phyloP scores from a whole-genome alignment of 2,329 filamentous ascomycete species.

The Phaeosphaeriaceae sp. region DNA sequence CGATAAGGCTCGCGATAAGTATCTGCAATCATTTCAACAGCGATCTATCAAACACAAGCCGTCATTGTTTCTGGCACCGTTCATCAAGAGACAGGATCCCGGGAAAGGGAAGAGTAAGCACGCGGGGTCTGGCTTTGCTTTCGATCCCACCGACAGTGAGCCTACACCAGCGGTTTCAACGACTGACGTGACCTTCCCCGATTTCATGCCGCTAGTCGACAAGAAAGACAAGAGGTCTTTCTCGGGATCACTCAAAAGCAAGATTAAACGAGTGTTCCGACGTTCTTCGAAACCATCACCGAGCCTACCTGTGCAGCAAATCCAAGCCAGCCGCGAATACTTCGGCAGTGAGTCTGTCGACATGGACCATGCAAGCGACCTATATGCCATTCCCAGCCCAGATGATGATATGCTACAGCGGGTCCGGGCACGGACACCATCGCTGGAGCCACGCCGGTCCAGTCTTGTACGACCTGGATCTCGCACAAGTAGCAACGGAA shows the following conservation, averaged over 20 bases:
- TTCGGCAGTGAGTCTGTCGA: constrained; percentile 31
- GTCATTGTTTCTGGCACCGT: constrained; percentile 54
- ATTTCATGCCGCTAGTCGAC: constrained; percentile 47
- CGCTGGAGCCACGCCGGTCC: constrained; percentile 23
- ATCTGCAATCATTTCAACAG: constrained; percentile 52
- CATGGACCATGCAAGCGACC: constrained; percentile 31
- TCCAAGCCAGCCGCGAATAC: constrained; percentile 55
- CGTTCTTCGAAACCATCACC: constrained; percentile 41
- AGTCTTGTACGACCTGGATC: constrained; percentile 24
- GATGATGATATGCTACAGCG: constrained; percentile 58
- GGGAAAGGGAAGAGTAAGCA: constrained; percentile 26
- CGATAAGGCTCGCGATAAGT: constrained; percentile 49
- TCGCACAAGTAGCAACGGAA: constrained; percentile 30
- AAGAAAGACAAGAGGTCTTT: constrained; percentile 67
- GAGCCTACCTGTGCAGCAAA: constrained; percentile 62
- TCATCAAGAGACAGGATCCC: constrained; percentile 53
- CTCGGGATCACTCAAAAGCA: constrained; percentile 68
- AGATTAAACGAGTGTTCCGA: constrained; percentile 66
- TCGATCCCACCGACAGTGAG: constrained; percentile 21
- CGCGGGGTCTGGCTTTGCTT: constrained; percentile 15
- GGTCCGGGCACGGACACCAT: constrained; percentile 33
- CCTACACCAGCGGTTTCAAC: constrained; percentile 16
- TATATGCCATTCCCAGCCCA: constrained; percentile 44
- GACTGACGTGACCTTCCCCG: constrained; percentile 19
- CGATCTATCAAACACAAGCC: constrained; percentile 51